phyloP scores from a whole-genome alignment of 208 protist genomes.

The Leishmania turanica region DNA sequence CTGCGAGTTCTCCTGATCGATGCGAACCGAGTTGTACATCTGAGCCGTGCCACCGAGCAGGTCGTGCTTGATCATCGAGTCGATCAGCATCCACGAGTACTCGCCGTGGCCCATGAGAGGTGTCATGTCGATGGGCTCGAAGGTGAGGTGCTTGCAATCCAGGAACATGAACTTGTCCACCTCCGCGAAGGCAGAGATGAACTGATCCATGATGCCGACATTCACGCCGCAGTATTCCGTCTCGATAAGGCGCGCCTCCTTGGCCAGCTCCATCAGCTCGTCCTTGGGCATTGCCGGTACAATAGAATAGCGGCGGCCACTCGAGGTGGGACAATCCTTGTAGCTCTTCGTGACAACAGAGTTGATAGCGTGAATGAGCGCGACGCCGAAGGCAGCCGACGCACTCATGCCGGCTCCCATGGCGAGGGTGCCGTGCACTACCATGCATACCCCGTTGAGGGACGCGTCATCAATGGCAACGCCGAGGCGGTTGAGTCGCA shows the following conservation, averaged over 20 bases:
- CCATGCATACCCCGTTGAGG: conserved; percentile 66
- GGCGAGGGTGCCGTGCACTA: conserved; percentile 73
- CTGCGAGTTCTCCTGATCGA: conserved; percentile 66
- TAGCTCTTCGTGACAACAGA: conserved; percentile 41
- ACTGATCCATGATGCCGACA: conserved; percentile 95
- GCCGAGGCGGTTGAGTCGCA: conserved; percentile 59
- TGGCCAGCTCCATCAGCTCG: conserved; percentile 55
- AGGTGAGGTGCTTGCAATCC: conserved; percentile 78
- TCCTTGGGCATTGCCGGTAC: conserved; percentile 36
- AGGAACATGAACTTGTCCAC: conserved; percentile 76
- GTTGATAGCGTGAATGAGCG: conserved; percentile 60
- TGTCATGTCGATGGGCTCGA: conserved; percentile 49
- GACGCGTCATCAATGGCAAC: conserved; percentile 33
- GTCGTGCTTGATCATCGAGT: conserved; percentile 80
- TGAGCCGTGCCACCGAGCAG: conserved; percentile 49
- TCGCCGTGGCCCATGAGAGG: conserved; percentile 52
- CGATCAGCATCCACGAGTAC: conserved; percentile 69
- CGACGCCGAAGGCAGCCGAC: conserved; percentile 84
- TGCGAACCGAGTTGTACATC: conserved; percentile 72
- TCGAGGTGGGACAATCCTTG: conserved; percentile 12
- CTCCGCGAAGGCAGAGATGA: conserved; percentile 77
- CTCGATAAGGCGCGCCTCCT: conserved; percentile 80
- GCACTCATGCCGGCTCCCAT: conserved; percentile 88
- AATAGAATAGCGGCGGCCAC: conserved; percentile 39
- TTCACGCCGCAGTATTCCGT: conserved; percentile 82